phyloP scores from a whole-genome alignment of 768 basidiomycete genomes.

The Multifurca ochricompacta region DNA sequence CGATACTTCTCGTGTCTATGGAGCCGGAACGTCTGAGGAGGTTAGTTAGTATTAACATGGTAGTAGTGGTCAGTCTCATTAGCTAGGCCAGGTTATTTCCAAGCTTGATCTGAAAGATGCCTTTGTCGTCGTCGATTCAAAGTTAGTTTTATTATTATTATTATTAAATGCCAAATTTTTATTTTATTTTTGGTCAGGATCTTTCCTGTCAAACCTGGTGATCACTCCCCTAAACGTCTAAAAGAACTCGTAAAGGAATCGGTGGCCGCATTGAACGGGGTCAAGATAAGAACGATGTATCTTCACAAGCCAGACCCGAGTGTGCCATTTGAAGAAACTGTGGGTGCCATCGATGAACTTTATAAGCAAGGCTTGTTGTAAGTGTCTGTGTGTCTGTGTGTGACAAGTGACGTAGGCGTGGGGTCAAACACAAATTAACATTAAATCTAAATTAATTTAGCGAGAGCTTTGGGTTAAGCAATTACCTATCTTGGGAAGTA shows the following conservation, averaged over 20 bases:
- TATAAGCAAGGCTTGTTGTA: slow-evolving; percentile 23
- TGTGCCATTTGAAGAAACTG: slow-evolving; percentile 20
- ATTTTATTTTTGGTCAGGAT: slow-evolving; percentile 1
- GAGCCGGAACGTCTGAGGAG: slow-evolving; percentile 22
- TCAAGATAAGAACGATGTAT: slow-evolving; percentile 22
- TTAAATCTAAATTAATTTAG: background rate
- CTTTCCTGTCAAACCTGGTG: slow-evolving; percentile 3
- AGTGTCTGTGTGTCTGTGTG: too few relatives aligned
- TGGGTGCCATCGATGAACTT: slow-evolving; percentile 25
- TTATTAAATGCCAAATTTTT: background rate
- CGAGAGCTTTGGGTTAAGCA: slow-evolving; percentile 21
- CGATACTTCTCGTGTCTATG: slow-evolving; percentile 16
- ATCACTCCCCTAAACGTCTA: background rate
- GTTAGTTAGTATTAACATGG: slow-evolving; percentile 12
- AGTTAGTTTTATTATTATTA: too few relatives aligned
- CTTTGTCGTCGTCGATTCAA: slow-evolving; percentile 34
- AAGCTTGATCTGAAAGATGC: slow-evolving; percentile 26
- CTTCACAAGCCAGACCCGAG: slow-evolving; percentile 23
- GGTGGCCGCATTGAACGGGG: background rate
- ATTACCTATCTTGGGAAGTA: slow-evolving; percentile 21
- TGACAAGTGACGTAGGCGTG: too few relatives aligned
- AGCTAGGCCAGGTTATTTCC: slow-evolving; percentile 2
- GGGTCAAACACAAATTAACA: background rate
- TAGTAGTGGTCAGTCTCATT: too few relatives aligned
- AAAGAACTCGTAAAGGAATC: slow-evolving; percentile 1